phyloP scores from a whole-genome alignment of 345 rosid species.

The Reutealis trisperma region DNA sequence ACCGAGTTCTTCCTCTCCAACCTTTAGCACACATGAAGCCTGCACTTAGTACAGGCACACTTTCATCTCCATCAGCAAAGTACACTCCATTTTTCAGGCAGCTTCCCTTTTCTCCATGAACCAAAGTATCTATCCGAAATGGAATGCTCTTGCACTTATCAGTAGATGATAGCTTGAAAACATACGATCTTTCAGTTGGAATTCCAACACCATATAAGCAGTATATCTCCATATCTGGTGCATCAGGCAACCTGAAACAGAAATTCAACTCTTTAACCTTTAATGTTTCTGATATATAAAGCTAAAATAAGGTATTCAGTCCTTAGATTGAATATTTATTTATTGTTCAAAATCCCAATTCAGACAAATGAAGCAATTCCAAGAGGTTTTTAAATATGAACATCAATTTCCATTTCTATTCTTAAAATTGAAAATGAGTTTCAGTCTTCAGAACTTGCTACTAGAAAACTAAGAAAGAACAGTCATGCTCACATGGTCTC shows the following conservation, averaged over 20 bases:
- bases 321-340: no score
- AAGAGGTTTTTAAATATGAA: not conserved
- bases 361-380: not conserved
- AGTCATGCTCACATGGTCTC: constrained; percentile 55
- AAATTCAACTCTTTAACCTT: not conserved
- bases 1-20: constrained; percentile 71
- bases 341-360: no score
- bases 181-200: constrained; percentile 67
- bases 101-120: constrained; percentile 38
- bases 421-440: not conserved
- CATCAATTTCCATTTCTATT: no score
- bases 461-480: not conserved
- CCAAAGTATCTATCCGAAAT: constrained; percentile 56
- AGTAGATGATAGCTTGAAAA: constrained; percentile 51
- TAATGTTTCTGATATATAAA: not conserved
- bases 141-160: constrained; percentile 64
- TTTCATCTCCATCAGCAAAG: constrained; percentile 61
- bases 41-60: constrained; percentile 59
- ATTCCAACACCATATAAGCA: constrained; percentile 69
- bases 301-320: no score
- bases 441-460: not conserved
- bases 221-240: constrained; percentile 72
- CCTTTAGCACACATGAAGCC: constrained; percentile 80
- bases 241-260: constrained; percentile 60
- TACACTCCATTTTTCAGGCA: constrained; percentile 56